A percentile compares a stretch with the other conserved stretches of the same genome.
These are phyloP conservation scores for Botrytis sinoallii DNA, from an alignment of 2,329 filamentous ascomycete species.

Conservation along the genomic window DNA sequence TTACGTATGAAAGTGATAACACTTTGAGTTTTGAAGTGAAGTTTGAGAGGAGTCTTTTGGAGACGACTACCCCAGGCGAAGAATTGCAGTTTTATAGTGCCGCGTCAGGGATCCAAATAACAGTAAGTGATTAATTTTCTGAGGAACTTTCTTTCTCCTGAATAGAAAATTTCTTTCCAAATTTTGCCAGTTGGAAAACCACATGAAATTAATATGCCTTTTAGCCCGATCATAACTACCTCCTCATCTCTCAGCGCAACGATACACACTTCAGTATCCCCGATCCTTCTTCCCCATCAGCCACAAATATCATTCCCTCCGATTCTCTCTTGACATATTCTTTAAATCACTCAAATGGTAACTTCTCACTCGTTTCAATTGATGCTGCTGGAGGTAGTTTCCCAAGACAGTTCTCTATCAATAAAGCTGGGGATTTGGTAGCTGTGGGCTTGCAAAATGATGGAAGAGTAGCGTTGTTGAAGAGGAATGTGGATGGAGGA, in stretches of 20 bases:
- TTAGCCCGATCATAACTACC: constrained; percentile 58
- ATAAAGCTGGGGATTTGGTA: constrained; percentile 43
- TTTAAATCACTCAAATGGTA: constrained; percentile 48
- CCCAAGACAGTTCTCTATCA: constrained; percentile 48
- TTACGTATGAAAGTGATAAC: constrained; percentile 38
- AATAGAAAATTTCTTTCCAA: not conserved
- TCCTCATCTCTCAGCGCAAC: constrained; percentile 66
- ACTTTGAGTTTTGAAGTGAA: not conserved
- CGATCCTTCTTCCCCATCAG: constrained; percentile 46
- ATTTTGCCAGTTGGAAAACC: accelerated
- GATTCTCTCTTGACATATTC: constrained; percentile 64
- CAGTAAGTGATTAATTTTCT: not conserved
- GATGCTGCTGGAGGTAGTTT: constrained; percentile 45
- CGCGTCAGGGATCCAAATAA: not conserved
- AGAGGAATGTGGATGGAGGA: constrained; percentile 43
- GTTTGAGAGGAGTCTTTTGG: not conserved
- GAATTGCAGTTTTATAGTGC: constrained; percentile 1
- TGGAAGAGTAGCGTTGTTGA: constrained; percentile 42
- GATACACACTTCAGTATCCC: constrained; percentile 53
- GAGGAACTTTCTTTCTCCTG: not conserved
- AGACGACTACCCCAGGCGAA: not conserved
- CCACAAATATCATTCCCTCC: constrained; percentile 46
- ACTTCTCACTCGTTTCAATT: constrained; percentile 44
- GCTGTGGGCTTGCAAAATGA: constrained; percentile 47
- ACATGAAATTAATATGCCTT: not conserved